Evolutionary conservation across 2,329 filamentous ascomycete species (phyloP).

Genomic region (Alternaria arbusti): DNA sequence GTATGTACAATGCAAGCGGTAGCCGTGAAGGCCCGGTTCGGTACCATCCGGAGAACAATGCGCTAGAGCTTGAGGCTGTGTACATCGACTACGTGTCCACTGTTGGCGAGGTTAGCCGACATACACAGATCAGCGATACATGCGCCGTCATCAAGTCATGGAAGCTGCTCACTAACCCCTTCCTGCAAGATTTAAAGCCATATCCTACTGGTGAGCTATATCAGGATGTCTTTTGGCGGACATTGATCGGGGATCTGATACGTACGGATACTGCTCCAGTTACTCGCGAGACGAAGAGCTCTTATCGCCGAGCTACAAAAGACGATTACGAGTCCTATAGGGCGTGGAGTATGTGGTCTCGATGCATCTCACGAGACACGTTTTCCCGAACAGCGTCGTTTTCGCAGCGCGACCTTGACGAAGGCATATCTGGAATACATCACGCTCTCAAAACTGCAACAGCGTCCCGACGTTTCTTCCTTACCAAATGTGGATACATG

Average conservation of each 20-base stretch:
- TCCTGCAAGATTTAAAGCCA: background rate
- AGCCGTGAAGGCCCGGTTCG: conserved; percentile 1
- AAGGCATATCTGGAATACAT: conserved; percentile 21
- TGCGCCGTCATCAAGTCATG: conserved; percentile 20
- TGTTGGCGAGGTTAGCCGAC: conserved; percentile 20
- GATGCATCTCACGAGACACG: conserved; percentile 29
- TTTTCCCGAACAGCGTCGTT: conserved; percentile 18
- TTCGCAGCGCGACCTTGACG: conserved; percentile 20
- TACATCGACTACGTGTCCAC: conserved; percentile 16
- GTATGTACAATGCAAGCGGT: conserved; percentile 20
- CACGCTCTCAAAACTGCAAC: conserved; percentile 25
- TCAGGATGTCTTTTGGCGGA: conserved; percentile 26
- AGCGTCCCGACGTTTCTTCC: conserved; percentile 25
- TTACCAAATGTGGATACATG: conserved; percentile 25
- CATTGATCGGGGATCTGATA: conserved; percentile 19
- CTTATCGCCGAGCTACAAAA: conserved; percentile 17
- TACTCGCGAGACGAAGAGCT: background rate
- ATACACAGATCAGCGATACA: conserved; percentile 28
- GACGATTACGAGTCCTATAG: conserved; percentile 17
- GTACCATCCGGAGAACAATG: background rate
- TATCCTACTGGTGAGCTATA: conserved; percentile 21
- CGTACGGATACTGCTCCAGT: background rate
- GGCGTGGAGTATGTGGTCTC: conserved; percentile 27
- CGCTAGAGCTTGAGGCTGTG: conserved; percentile 16
- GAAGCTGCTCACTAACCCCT: conserved; percentile 9